Percentiles rank a stretch among this genome's conserved stretches.
These are phyloP conservation scores for Typha latifolia DNA, from an alignment of 176 grass and related monocot species.

Conservation along the genomic window DNA sequence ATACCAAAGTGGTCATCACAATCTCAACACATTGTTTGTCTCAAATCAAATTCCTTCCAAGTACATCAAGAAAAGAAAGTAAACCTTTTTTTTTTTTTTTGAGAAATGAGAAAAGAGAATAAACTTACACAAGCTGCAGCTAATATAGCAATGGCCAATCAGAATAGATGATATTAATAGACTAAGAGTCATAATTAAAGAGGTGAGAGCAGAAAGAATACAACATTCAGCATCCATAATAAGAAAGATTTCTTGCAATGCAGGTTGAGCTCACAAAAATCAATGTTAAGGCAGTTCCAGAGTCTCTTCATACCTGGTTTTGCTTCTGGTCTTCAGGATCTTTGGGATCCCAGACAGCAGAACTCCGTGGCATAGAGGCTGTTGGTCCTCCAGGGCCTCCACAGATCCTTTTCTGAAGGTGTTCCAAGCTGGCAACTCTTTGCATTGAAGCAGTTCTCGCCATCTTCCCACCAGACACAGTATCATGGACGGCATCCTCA, in stretches of 20 bases:
- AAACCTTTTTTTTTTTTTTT: too few relatives aligned
- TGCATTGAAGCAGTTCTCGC: slow-evolving; percentile 9
- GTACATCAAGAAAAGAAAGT: too few relatives aligned
- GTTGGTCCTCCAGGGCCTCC: slow-evolving; percentile 8
- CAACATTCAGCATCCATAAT: too few relatives aligned
- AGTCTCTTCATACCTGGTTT: slow-evolving; percentile 3
- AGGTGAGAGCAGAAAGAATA: too few relatives aligned
- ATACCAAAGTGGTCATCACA: too few relatives aligned
- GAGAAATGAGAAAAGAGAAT: too few relatives aligned
- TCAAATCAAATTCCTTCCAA: too few relatives aligned
- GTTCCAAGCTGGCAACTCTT: slow-evolving; percentile 50
- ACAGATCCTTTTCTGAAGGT: slow-evolving; percentile 51
- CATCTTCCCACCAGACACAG: slow-evolving; percentile 9
- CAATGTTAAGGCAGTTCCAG: background rate
- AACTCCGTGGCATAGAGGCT: slow-evolving; percentile 8
- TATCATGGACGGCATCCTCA: slow-evolving; percentile 4
- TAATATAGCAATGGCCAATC: too few relatives aligned
- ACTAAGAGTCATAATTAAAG: too few relatives aligned
- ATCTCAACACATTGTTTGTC: too few relatives aligned
- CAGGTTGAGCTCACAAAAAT: background rate
- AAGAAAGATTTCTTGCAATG: background rate
- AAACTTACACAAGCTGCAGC: too few relatives aligned
- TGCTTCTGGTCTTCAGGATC: slow-evolving; percentile 1
- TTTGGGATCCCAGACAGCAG: slow-evolving; percentile 16
- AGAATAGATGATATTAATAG: too few relatives aligned